These are phyloP conservation scores for Alisma plantagoaquatica DNA, from an alignment of 106 monocot genomes.

Conservation along the genomic window DNA sequence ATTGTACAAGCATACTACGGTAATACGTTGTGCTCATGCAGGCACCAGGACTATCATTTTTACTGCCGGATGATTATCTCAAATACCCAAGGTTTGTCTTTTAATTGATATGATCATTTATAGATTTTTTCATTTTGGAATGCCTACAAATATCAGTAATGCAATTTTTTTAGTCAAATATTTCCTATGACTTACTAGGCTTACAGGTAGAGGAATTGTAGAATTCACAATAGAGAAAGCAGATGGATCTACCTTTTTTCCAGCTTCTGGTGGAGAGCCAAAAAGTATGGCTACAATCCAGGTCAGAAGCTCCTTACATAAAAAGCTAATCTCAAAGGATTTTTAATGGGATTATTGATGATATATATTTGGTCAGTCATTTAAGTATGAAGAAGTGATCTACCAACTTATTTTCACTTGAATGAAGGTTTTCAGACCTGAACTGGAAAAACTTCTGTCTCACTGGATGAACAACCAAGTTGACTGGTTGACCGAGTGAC, in stretches of 20 bases:
- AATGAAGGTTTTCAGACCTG: no score
- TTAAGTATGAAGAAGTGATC: no score
- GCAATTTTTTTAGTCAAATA: no score
- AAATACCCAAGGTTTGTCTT: slow-evolving; percentile 68
- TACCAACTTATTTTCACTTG: no score
- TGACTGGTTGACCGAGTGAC: no score
- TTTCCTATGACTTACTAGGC: slow-evolving; percentile 23
- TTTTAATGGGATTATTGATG: no score
- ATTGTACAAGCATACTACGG: no score
- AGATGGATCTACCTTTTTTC: slow-evolving; percentile 80
- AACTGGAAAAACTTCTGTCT: no score
- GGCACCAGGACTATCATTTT: slow-evolving; percentile 96
- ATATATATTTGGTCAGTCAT: no score
- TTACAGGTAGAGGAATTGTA: slow-evolving; percentile 82
- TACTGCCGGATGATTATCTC: slow-evolving; percentile 75
- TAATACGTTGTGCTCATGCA: slow-evolving; percentile 19
- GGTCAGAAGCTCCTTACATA: slow-evolving; percentile 32
- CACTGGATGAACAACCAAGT: no score
- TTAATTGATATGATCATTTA: neutral
- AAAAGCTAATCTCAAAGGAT: no score
- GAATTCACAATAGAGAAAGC: slow-evolving; percentile 76
- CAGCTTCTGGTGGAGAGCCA: slow-evolving; percentile 70
- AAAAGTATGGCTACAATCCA: slow-evolving; percentile 60
- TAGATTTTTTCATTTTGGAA: neutral
- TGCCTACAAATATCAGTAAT: no score